These are phyloP conservation scores for Globisporangium barbulae DNA, from an alignment of 352 stramenopile genomes.

Conservation along the genomic window DNA sequence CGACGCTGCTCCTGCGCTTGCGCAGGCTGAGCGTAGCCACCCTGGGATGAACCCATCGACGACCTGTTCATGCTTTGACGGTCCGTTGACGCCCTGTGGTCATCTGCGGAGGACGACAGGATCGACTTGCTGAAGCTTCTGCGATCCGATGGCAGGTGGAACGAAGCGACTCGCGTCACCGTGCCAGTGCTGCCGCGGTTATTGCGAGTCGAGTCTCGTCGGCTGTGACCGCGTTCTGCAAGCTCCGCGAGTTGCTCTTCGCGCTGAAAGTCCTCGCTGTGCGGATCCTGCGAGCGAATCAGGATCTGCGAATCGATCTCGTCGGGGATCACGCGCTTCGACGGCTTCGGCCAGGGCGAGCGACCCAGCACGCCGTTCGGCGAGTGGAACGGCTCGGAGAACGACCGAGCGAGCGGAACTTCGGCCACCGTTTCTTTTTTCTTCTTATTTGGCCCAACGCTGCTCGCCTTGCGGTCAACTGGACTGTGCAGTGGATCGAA, in stretches of 20 bases:
- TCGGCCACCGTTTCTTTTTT: constrained; percentile 22
- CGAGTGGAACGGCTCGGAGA: constrained; percentile 62
- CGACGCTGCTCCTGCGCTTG: neutral
- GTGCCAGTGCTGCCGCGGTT: neutral
- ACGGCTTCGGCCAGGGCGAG: constrained; percentile 25
- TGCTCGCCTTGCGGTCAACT: constrained; percentile 5
- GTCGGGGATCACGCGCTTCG: constrained; percentile 24
- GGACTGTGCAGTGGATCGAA: constrained; percentile 11
- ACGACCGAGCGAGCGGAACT: constrained; percentile 44
- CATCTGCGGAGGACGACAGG: neutral
- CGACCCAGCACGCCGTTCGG: constrained; percentile 34
- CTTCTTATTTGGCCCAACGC: constrained; percentile 14
- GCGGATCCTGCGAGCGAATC: constrained; percentile 46
- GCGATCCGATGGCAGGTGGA: constrained; percentile 1
- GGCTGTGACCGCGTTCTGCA: constrained; percentile 20
- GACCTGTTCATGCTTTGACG: neutral
- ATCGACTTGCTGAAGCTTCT: neutral
- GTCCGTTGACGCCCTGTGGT: neutral
- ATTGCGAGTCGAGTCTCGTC: constrained; percentile 21
- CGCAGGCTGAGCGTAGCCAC: neutral
- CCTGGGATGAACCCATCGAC: neutral
- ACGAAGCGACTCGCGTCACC: neutral
- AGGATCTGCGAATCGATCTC: constrained; percentile 40
- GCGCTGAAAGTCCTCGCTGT: constrained; percentile 30
- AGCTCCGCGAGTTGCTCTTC: constrained; percentile 3